Base-by-base conservation (phyloP, 371 early-diverging fungal species). In the Mucor irregularis region DNA sequence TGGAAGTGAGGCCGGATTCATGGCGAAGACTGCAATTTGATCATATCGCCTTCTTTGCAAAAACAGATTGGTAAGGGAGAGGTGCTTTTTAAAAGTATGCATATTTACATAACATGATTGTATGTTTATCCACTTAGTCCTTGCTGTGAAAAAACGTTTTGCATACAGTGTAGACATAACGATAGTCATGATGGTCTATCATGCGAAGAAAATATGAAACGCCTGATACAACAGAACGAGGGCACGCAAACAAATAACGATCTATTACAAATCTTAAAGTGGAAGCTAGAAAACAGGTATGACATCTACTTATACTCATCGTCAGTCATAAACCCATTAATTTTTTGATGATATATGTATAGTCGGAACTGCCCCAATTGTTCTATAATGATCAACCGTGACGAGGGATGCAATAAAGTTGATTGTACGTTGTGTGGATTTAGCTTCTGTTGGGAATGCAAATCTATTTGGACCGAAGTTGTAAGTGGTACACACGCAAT, bases 351-450 rank as follows among this genome's bases (percentile, higher is more conserved):
- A 35, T 21, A 14, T 5, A 8, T 17, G 13, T 38, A 0, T 50
- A 76, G 82, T 38, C 80, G 76, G 49, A 54, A 68, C 24, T 88
- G 88, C 54, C 88, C 88, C 4, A 71, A 77, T 45, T 88, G 88
- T 56, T 81, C 71, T 40, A 82, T 87, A 31, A 62, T 88, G 54
- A 88, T 88, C 37, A 78, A 86, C 35, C 69, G 88, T 10, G 88
- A 88, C 52, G 88, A 88, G 50, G 88, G 88, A 8, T 88, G 88
- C 57, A 87, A 88, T 61, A 85, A 87, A 57, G 83, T 88, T 0
- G 87, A 89, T 28, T 88, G 88, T 44, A 70, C 83, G 43, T 71
- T 76, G 21, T 88, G 88, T 63, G 88, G 87, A 4, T 68, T 80
- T 61, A 68, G 77, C 16, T 88, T 88, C 56, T 88, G 88, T 52